Evolutionary conservation across 2,329 filamentous ascomycete genomes (phyloP).

Genomic region (Epichloe baconii): DNA sequence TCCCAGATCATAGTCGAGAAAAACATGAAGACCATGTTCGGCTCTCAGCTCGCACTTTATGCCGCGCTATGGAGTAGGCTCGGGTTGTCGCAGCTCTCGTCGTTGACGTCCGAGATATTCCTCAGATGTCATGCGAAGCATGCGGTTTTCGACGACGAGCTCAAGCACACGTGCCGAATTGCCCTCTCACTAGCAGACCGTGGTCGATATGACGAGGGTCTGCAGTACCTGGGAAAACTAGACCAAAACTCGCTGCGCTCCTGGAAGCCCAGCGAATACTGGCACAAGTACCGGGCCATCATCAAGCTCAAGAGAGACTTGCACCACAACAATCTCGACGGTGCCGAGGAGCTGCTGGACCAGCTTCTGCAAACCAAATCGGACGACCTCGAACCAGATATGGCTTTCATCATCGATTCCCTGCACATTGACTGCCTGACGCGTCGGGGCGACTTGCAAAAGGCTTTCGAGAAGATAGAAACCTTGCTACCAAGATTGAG

Average conservation of each 20-base stretch:
- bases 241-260: slow-evolving; percentile 51
- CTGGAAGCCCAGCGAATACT: slow-evolving; percentile 65
- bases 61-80: slow-evolving; percentile 66
- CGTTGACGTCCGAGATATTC: slow-evolving; percentile 58
- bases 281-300: slow-evolving; percentile 53
- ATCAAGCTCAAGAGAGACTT: slow-evolving; percentile 52
- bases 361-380: slow-evolving; percentile 38
- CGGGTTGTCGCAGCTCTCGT: slow-evolving; percentile 44
- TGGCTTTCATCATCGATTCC: slow-evolving; percentile 36
- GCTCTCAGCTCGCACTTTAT: slow-evolving; percentile 58
- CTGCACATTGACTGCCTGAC: slow-evolving; percentile 39
- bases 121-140: slow-evolving; percentile 53
- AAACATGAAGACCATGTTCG: slow-evolving; percentile 59
- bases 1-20: slow-evolving; percentile 71
- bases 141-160: slow-evolving; percentile 57
- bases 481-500: slow-evolving; percentile 26
- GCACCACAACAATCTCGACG: slow-evolving; percentile 38
- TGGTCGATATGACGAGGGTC: slow-evolving; percentile 60
- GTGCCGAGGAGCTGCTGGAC: slow-evolving; percentile 35
- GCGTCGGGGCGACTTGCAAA: slow-evolving; percentile 33
- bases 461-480: slow-evolving; percentile 36
- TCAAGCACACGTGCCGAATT: slow-evolving; percentile 60
- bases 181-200: slow-evolving; percentile 46
- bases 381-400: slow-evolving; percentile 39
- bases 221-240: slow-evolving; percentile 27